These are phyloP conservation scores for Metschnikowia cubensis DNA, from an alignment of 805 yeast genomes.

Conservation along the genomic window DNA sequence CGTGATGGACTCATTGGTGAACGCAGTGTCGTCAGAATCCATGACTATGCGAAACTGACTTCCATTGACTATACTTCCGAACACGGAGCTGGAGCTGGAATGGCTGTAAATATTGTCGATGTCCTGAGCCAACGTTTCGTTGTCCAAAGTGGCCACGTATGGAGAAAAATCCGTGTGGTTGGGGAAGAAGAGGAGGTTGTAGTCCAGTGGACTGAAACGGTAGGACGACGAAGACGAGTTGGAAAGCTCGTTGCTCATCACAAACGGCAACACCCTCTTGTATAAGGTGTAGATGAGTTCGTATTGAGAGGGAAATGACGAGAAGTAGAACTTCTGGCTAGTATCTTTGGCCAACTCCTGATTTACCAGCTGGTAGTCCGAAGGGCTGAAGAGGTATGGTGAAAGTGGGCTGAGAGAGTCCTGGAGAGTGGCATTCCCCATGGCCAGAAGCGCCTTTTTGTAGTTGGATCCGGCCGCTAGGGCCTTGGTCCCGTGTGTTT, in stretches of 20 bases:
- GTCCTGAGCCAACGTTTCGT: background rate
- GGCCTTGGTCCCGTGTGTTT: background rate
- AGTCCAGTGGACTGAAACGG: conserved; percentile 22
- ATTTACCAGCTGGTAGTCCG: conserved; percentile 10
- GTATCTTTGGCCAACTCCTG: background rate
- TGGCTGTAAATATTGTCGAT: background rate
- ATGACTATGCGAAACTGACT: conserved; percentile 26
- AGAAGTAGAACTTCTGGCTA: conserved; percentile 15
- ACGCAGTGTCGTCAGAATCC: conserved; percentile 36
- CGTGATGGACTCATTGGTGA: conserved; percentile 35
- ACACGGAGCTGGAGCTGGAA: background rate
- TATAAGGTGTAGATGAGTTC: conserved; percentile 25
- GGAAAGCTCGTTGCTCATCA: conserved; percentile 22
- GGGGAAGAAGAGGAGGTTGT: conserved; percentile 15
- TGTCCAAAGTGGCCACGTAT: conserved; percentile 7
- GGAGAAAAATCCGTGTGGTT: conserved; percentile 7
- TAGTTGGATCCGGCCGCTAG: background rate
- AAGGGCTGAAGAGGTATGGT: conserved; percentile 26
- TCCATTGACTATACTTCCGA: conserved; percentile 4
- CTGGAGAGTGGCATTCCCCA: conserved; percentile 30
- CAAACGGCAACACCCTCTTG: conserved; percentile 27
- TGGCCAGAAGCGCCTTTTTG: conserved; percentile 4
- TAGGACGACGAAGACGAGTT: conserved; percentile 19
- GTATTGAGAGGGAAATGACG: conserved; percentile 25
- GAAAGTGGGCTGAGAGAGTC: conserved; percentile 21